Conservation (phyloP, 345 rosid genomes). For the Cochlearia excelsa region DNA sequence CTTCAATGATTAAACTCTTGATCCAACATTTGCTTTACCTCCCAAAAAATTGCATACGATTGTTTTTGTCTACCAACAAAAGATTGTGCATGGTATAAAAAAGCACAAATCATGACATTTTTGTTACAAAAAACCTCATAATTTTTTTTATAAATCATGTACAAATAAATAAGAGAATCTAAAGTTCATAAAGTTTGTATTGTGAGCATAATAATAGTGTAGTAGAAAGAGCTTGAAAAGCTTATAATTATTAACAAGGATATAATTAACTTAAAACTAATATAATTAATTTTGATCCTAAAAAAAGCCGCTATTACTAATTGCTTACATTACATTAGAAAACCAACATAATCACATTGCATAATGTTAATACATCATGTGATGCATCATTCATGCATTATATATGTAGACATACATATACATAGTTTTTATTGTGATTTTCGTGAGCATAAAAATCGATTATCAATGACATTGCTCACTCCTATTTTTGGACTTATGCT, state of each 20-base stretch:
- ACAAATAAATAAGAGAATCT: not conserved
- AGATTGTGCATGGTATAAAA: too few relatives aligned
- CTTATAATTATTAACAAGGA: too few relatives aligned
- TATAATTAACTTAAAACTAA: too few relatives aligned
- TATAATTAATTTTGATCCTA: too few relatives aligned
- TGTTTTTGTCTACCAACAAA: too few relatives aligned
- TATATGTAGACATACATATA: not conserved
- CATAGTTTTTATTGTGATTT: constrained; percentile 11
- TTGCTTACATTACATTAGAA: constrained; percentile 8
- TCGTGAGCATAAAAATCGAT: constrained; percentile 29
- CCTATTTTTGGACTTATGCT: constrained; percentile 28
- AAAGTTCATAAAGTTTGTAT: constrained; percentile 9
- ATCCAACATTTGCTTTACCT: too few relatives aligned
- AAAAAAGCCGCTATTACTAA: not conserved
- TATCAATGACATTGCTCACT: constrained; percentile 32
- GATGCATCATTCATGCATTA: constrained; percentile 14
- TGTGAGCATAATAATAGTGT: constrained; percentile 19
- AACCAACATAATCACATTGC: constrained; percentile 9
- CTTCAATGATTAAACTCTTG: too few relatives aligned
- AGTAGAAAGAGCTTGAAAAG: not conserved
- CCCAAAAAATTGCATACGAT: too few relatives aligned
- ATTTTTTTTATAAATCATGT: not conserved
- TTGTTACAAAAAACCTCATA: too few relatives aligned
- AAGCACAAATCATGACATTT: too few relatives aligned
- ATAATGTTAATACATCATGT: constrained; percentile 30